These are phyloP conservation scores for Tilletia walkeri DNA, from an alignment of 1,284 basidiomycete species.

Conservation along the genomic window DNA sequence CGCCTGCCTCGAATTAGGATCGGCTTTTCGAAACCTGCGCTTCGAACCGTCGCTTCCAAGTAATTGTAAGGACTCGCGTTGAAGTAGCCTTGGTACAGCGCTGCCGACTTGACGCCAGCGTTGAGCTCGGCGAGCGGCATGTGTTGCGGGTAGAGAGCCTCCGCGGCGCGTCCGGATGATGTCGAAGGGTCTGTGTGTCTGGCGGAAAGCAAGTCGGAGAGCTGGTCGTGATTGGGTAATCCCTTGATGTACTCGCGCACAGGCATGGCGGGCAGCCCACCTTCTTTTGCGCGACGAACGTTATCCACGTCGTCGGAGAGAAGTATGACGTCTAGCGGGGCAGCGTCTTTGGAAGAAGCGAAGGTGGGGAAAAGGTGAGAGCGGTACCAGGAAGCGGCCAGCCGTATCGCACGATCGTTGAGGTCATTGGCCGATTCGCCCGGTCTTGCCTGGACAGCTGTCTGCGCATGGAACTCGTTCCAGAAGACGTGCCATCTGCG, in stretches of 20 bases:
- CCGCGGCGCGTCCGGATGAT: slow-evolving; percentile 15
- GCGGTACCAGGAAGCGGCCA: slow-evolving; percentile 46
- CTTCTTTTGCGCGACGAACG: slow-evolving; percentile 62
- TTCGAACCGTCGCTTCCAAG: slow-evolving; percentile 78
- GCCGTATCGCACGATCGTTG: slow-evolving; percentile 52
- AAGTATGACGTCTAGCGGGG: slow-evolving; percentile 43
- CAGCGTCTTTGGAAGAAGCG: slow-evolving; percentile 29
- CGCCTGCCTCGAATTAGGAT: slow-evolving; percentile 83
- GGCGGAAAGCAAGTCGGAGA: slow-evolving; percentile 48
- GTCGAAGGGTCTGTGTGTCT: slow-evolving; percentile 23
- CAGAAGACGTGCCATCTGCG: slow-evolving; percentile 49
- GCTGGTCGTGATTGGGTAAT: slow-evolving; percentile 39
- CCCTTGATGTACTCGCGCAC: slow-evolving; percentile 52
- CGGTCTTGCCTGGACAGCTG: slow-evolving; percentile 35
- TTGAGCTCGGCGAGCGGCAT: slow-evolving; percentile 70
- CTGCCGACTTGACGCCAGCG: slow-evolving; percentile 80
- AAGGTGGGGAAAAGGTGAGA: slow-evolving; percentile 37
- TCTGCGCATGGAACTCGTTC: slow-evolving; percentile 43
- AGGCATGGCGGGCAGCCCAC: slow-evolving; percentile 41
- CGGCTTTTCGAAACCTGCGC: slow-evolving; percentile 71
- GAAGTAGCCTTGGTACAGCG: slow-evolving; percentile 87
- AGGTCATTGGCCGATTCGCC: slow-evolving; percentile 52
- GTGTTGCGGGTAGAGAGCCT: slow-evolving; percentile 65
- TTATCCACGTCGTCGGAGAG: slow-evolving; percentile 81
- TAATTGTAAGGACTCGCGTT: slow-evolving; percentile 96